Evolutionary conservation across 2,329 filamentous ascomycete genomes (phyloP).

Genomic region (Pseudophaeomoniella oleicola): DNA sequence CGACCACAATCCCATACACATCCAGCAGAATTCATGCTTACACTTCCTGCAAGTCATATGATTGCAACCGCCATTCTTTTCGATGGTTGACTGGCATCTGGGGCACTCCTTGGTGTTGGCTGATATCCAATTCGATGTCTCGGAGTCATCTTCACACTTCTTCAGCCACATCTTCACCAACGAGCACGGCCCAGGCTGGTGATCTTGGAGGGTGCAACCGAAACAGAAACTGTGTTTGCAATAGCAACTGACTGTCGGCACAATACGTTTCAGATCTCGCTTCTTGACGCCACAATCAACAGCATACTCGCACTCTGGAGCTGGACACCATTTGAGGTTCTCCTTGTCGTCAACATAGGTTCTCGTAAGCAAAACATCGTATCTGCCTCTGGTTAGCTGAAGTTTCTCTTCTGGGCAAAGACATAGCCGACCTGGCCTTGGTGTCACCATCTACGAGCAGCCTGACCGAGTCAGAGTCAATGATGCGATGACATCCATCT

Average conservation of each 20-base stretch:
- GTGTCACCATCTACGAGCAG: conserved; percentile 50
- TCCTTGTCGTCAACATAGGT: conserved; percentile 98
- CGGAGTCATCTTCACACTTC: conserved; percentile 95
- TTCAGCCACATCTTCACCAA: conserved; percentile 93
- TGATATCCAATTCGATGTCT: conserved; percentile 98
- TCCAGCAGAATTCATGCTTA: conserved; percentile 97
- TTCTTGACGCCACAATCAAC: conserved; percentile 79
- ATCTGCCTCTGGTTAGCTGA: conserved; percentile 33
- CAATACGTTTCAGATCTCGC: conserved; percentile 69
- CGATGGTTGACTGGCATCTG: conserved; percentile 89
- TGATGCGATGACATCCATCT: conserved; percentile 73
- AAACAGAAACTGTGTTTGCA: conserved; percentile 91
- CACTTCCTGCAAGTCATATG: conserved; percentile 97
- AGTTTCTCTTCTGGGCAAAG: conserved; percentile 5
- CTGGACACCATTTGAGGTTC: conserved; percentile 91
- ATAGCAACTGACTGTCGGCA: conserved; percentile 76
- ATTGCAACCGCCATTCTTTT: conserved; percentile 97
- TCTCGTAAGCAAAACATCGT: conserved; percentile 72
- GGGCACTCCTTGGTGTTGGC: conserved; percentile 98
- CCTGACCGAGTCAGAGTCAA: conserved; percentile 78
- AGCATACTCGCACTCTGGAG: conserved; percentile 91
- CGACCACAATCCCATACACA: conserved; percentile 98
- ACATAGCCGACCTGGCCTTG: conserved; percentile 33
- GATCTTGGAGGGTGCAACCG: conserved; percentile 76
- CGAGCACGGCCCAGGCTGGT: conserved; percentile 82